Evolutionary conservation across 2,329 filamentous ascomycete genomes (phyloP), one percentile per base, ranked within the genome.

Genomic region (Hansfordia pulvinata): DNA sequence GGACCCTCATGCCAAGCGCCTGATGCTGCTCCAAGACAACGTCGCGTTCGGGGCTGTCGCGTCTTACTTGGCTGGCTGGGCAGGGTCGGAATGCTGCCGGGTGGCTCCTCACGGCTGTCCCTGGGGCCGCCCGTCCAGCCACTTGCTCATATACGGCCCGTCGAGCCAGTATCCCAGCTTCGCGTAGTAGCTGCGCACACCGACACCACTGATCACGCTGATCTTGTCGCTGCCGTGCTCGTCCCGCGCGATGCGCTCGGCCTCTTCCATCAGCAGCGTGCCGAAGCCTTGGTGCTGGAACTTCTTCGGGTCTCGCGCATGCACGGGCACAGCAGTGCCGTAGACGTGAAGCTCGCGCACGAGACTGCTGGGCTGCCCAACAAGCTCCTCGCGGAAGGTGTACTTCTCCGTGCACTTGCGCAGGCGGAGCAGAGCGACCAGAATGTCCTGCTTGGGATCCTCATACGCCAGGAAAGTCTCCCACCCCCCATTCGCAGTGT

Each of bases 261-360:
- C 92, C 56, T 96, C 88, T 47, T 96, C 88, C 92, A 98, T 98
- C 38, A 98, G 49, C 34, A 98, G 53, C 2, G 90, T 98, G 25
- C 90, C 90, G 39, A 93, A 98, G 1, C 90, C 90, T 50, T 94
- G 90, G 56, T 98, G 90, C 58, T 98, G 90, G 55, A 96, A 96
- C 55, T 96, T 96, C 53, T 81, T 77, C 12, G 88, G 85, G 42
- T 98, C 90, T 30, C 92, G 70, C 7, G 85, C 88, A 53, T 98
- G 90, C 23, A 98, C 82, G 1, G 90, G 92, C n/a, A 98, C 90
- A 0, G 92, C 90, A 12, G 83, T 88, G 6, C 90, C 90, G 48
- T 98, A 98, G 1, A 98, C 90, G 53, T 98, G 90, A 29, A 98
- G 62, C 53, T 98, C 90, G 26, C 90, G 70, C 5, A 98, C 86